Evolutionary conservation across 495 filamentous ascomycete species (phyloP), one percentile per base, ranked within the genome.

Genomic region (Eremomyces bilateralis): DNA sequence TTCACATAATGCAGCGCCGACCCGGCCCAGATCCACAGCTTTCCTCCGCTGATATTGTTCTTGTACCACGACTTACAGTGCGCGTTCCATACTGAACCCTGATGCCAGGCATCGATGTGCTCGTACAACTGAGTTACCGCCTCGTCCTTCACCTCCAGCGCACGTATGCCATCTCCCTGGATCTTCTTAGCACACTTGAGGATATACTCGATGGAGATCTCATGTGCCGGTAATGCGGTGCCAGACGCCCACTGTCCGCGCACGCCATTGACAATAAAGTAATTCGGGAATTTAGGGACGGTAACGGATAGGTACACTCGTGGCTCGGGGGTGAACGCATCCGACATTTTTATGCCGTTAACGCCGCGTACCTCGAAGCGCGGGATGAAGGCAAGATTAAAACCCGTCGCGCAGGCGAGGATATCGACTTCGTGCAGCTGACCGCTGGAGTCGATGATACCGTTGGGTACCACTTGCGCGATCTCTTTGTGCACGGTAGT

Each of bases 41-140:
- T 42, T 17, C 40, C 36, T 13, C 24, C 24, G 16, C 42, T 43
- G 16, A 40, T 39, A 4, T 40, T 55, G 36, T 20, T 20, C 10
- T 52, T 69, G 42, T 70, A 67, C 63, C 64, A 67, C n/a, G 59
- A 63, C n/a, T 58, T 54, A 36, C 66, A 70, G n/a, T 57, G 47
- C 20, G 51, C 42, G 3, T 49, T 44, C 47, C 61, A 70, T 0
- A 65, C 59, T 1, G 58, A 65, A 13, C 48, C 45, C 6, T 52
- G 38, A 40, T 66, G 61, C 38, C 62, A 66, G 15, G 53, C 43
- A 38, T 65, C 56, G 29, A 58, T 60, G 36, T 64, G 53, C 11
- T 33, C 38, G 10, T 55, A 57, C 36, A 71, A 66, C 3, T 52
- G 54, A 18, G 46, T 38, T 5, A 64, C 55, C 2, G 59, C 58